Conservation (phyloP, 805 yeast species). For the Cyberlindnera nakhonratchasimensis region DNA sequence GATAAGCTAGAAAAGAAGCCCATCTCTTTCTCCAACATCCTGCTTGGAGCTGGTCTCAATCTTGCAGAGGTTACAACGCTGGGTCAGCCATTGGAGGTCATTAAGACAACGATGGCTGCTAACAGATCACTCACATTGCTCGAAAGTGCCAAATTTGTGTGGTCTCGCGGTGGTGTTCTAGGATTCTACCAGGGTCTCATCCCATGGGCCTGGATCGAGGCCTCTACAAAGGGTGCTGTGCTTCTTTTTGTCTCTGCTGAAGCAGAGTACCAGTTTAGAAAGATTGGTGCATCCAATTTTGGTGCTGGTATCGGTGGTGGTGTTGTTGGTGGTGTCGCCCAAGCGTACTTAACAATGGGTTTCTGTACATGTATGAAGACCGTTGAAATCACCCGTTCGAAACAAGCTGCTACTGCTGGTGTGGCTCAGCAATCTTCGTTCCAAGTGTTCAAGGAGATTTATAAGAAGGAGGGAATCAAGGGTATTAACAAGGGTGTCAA, state of each 20-base stretch:
- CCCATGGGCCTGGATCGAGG: conserved; percentile 99
- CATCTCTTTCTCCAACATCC: conserved; percentile 81
- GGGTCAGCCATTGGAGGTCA: conserved; percentile 96
- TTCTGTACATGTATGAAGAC: conserved; percentile 99
- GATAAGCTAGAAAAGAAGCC: conserved; percentile 69
- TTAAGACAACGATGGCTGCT: conserved; percentile 98
- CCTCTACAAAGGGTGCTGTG: conserved; percentile 98
- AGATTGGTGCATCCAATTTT: conserved; percentile 66
- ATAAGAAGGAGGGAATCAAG: conserved; percentile 78
- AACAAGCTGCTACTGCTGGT: conserved; percentile 67
- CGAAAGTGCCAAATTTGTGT: conserved; percentile 69
- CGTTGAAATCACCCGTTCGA: conserved; percentile 90
- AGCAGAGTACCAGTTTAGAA: conserved; percentile 75
- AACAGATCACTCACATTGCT: conserved; percentile 69
- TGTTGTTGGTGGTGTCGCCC: conserved; percentile 92
- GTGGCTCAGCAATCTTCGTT: conserved; percentile 70
- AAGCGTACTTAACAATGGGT: conserved; percentile 95
- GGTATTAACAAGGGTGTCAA: conserved; percentile 98
- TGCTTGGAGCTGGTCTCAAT: conserved; percentile 91
- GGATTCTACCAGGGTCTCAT: conserved; percentile 97
- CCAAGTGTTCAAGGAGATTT: conserved; percentile 84
- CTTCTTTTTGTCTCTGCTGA: conserved; percentile 89
- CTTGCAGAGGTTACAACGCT: conserved; percentile 89
- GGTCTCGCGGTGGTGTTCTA: conserved; percentile 88
- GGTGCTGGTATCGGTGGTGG: conserved; percentile 94